Evolutionary conservation across 2,329 filamentous ascomycete species (phyloP).

Genomic region (Penicillium capsulatum): DNA sequence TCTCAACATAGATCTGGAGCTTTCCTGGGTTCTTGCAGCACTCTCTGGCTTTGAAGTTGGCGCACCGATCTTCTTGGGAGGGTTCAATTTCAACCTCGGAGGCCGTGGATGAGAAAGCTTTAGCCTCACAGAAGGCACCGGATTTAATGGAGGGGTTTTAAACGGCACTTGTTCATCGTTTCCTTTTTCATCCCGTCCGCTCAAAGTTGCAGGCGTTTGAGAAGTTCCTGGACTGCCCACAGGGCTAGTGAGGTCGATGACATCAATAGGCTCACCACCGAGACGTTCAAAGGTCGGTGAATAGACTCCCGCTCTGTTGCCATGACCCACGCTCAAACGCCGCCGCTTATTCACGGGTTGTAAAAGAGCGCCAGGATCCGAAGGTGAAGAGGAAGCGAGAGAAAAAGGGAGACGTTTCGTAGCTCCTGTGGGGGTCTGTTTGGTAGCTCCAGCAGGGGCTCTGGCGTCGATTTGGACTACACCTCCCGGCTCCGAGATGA

Average conservation of each 20-base stretch:
- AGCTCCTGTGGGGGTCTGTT: too few relatives aligned
- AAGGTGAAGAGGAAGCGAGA: not conserved
- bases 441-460: too few relatives aligned
- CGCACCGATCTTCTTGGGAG: too few relatives aligned
- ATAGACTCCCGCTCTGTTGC: not conserved
- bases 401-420: not conserved
- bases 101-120: too few relatives aligned
- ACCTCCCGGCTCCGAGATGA: not conserved
- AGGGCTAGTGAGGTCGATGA: not conserved
- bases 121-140: not conserved
- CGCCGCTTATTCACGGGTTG: constrained; percentile 1
- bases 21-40: too few relatives aligned
- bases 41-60: too few relatives aligned
- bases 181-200: not conserved
- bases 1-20: too few relatives aligned
- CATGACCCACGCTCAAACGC: not conserved
- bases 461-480: not conserved
- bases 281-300: too few relatives aligned
- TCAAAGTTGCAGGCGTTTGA: too few relatives aligned
- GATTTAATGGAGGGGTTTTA: constrained; percentile 7
- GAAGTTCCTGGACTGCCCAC: not conserved
- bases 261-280: not conserved
- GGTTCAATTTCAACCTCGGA: too few relatives aligned
- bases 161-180: not conserved
- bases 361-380: not conserved